phyloP scores from a whole-genome alignment of 1,139 yeast species.

The Sugiyamaella xylanicola region DNA sequence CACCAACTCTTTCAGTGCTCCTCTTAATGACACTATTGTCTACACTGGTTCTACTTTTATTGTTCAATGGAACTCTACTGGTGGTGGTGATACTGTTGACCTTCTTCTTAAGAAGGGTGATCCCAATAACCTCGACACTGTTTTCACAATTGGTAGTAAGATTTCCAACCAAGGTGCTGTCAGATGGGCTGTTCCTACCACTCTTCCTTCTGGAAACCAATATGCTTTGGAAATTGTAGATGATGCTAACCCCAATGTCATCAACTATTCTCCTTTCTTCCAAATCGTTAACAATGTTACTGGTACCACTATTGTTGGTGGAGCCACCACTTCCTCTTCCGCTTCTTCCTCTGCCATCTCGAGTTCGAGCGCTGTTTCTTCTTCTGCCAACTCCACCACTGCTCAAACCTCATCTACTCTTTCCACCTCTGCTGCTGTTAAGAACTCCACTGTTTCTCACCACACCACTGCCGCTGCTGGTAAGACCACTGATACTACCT shows the following conservation, averaged over 20 bases:
- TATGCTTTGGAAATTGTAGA: constrained; percentile 42
- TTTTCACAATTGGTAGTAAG: constrained; percentile 41
- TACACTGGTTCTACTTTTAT: constrained; percentile 41
- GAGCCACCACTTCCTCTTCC: constrained; percentile 24
- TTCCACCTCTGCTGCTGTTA: constrained; percentile 17
- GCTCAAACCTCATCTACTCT: constrained; percentile 19
- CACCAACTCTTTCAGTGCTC: constrained; percentile 41
- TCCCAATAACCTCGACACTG: constrained; percentile 39
- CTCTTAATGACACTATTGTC: constrained; percentile 36
- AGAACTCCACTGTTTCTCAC: constrained; percentile 20
- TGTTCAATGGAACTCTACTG: constrained; percentile 42
- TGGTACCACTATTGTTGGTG: constrained; percentile 24
- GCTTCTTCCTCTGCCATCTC: constrained; percentile 23
- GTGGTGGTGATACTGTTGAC: constrained; percentile 40
- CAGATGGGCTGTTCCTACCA: constrained; percentile 43
- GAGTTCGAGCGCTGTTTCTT: constrained; percentile 20
- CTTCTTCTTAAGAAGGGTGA: constrained; percentile 41
- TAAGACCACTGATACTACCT: constrained; percentile 19
- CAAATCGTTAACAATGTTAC: constrained; percentile 34
- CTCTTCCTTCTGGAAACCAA: constrained; percentile 37
- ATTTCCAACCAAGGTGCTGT: constrained; percentile 45
- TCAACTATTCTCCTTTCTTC: constrained; percentile 45
- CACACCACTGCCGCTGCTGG: constrained; percentile 22
- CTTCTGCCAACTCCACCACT: constrained; percentile 20
- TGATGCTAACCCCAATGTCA: constrained; percentile 35